Evolutionary conservation across 495 filamentous ascomycete genomes (phyloP).

Genomic region (Penicillium canescens): DNA sequence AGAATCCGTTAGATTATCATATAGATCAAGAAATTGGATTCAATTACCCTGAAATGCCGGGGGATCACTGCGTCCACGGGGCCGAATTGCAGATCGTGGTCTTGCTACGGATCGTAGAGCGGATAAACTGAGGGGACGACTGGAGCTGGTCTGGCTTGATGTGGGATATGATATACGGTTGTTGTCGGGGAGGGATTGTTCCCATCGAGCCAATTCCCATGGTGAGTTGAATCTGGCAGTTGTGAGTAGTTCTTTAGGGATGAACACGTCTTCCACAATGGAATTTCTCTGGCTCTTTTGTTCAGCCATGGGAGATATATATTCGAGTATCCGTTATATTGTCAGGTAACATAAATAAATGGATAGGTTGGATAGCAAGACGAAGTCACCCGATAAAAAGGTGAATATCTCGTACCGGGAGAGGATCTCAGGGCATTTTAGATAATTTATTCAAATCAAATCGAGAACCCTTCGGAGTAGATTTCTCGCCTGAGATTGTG

Average conservation of each 20-base stretch:
- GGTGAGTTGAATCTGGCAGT: slow-evolving; percentile 27
- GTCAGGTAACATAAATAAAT: neutral
- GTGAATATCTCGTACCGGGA: neutral
- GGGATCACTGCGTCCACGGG: slow-evolving; percentile 17
- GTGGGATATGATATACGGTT: slow-evolving; percentile 12
- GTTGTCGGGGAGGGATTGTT: slow-evolving; percentile 23
- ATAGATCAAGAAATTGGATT: neutral
- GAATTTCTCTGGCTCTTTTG: slow-evolving; percentile 7
- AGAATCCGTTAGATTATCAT: neutral
- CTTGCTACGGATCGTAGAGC: slow-evolving; percentile 9
- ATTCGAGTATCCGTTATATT: neutral
- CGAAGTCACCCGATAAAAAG: neutral
- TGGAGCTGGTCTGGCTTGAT: slow-evolving; percentile 5
- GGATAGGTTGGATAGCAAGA: slow-evolving; percentile 1
- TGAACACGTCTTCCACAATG: slow-evolving; percentile 23
- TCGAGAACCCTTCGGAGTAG: neutral
- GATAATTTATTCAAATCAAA: neutral
- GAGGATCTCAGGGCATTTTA: neutral
- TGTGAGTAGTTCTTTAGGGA: slow-evolving; percentile 20
- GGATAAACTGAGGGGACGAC: slow-evolving; percentile 20
- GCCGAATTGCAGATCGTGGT: slow-evolving; percentile 10
- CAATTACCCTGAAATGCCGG: slow-evolving; percentile 16
- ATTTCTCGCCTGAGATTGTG: slow-evolving; percentile 1
- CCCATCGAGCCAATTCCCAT: slow-evolving; percentile 22
- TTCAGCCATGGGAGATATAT: slow-evolving; percentile 6